phyloP scores from a whole-genome alignment of 78 protist species.

The Protostelium mycophagum region DNA sequence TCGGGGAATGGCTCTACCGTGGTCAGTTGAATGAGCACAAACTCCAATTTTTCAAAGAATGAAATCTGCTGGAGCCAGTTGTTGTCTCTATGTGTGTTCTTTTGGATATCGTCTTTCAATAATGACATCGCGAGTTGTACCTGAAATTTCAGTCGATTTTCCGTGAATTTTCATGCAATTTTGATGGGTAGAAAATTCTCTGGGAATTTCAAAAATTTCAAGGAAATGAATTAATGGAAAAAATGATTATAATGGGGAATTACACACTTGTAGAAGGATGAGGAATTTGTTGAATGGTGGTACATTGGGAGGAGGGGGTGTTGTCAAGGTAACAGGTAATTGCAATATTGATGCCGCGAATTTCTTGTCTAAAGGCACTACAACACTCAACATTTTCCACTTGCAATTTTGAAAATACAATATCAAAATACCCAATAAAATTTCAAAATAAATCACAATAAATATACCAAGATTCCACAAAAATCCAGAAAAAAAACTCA shows the following conservation, averaged over 20 bases:
- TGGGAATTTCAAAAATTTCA: too few species aligned
- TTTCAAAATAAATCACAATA: too few species aligned
- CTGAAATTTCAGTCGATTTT: too few species aligned
- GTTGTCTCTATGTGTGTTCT: neutral
- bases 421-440: too few species aligned
- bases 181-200: too few species aligned
- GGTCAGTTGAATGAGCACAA: neutral
- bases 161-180: too few species aligned
- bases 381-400: neutral
- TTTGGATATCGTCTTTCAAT: neutral
- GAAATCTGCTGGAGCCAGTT: neutral
- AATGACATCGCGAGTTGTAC: neutral
- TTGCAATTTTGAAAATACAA: too few species aligned
- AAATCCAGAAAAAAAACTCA: neutral
- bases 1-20: neutral
- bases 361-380: neutral
- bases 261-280: neutral
- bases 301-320: neutral
- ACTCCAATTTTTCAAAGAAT: neutral
- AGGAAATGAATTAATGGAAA: neutral
- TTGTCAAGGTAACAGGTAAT: neutral
- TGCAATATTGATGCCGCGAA: neutral
- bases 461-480: too few species aligned
- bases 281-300: neutral
- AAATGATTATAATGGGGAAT: neutral